These are phyloP conservation scores for Saprolegnia diclina DNA, from an alignment of 352 stramenopile species.

Conservation along the genomic window DNA sequence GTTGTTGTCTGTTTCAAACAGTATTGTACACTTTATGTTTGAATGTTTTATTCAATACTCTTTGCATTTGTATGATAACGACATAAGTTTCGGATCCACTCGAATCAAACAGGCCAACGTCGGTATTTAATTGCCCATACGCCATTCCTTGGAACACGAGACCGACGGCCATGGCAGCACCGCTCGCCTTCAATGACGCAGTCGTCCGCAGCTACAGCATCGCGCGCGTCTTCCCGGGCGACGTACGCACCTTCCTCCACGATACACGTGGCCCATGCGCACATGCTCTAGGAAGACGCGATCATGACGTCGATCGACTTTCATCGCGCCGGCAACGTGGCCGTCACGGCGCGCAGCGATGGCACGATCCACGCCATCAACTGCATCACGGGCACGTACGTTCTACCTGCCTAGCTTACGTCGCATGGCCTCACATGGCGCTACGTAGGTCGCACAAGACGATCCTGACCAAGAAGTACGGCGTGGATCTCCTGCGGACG, in stretches of 20 bases:
- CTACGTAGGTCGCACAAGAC: constrained; percentile 66
- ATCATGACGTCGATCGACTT: constrained; percentile 64
- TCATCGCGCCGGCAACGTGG: constrained; percentile 71
- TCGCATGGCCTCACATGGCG: too few species aligned
- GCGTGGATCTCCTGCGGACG: constrained; percentile 68
- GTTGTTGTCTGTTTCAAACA: neutral
- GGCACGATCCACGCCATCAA: constrained; percentile 77
- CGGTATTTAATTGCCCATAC: neutral
- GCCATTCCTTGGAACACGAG: neutral
- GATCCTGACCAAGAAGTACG: constrained; percentile 80
- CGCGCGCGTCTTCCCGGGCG: constrained; percentile 53
- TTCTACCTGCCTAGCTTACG: neutral
- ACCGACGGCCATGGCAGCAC: constrained; percentile 12
- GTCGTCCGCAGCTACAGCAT: constrained; percentile 62
- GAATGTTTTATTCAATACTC: neutral
- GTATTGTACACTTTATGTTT: neutral
- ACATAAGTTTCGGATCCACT: neutral
- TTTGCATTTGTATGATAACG: neutral
- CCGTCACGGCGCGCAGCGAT: constrained; percentile 68
- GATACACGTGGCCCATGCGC: neutral
- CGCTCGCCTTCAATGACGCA: constrained; percentile 41
- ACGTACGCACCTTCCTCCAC: constrained; percentile 32
- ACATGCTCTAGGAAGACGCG: constrained; percentile 36
- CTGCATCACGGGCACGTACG: constrained; percentile 73
- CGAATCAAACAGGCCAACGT: neutral